Evolutionary conservation across 2,329 filamentous ascomycete species (phyloP), one percentile per base, ranked within the genome.

Genomic region (Mollisiaceae sp.): DNA sequence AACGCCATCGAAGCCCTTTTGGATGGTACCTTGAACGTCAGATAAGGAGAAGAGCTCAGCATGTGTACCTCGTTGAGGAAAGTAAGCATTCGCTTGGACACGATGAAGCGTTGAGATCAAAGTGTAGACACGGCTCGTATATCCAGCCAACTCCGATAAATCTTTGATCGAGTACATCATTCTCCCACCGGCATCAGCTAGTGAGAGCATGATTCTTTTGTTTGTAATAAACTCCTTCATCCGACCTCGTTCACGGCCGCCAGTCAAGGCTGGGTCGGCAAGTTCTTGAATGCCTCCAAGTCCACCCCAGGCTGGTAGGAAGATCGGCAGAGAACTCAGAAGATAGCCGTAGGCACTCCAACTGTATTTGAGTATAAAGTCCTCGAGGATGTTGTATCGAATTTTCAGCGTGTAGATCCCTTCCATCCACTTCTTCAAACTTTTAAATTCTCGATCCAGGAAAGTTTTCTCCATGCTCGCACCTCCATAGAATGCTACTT

Each of bases 101-200:
- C 95, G 89, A 75, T 99, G 95, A 32, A 99, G 85, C 0, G 95
- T 97, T 54, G 93, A 94, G 75, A 99, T 96, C 47, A 99, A 85
- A 12, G 93, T 96, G 80, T 97, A 99, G 14, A 99, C 94, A 54
- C 95, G 89, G 65, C 93, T 97, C 0, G 95, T 99, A 80, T 98
- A 96, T 24, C 95, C 95, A 5, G 95, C 95, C 39, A 99, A 83
- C 77, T 99, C 95, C 1, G 94, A 94, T 41, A 99, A 86, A 75
- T 99, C 96, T 79, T 99, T 99, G 82, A 99, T 97, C 68, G 92
- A 95, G 82, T 99, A 99, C 95, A 99, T 99, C 93, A 99, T 97
- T 56, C 95, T 87, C 32, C 94, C 94, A 65, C 95, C 95, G 1
- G 95, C 95, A 78, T 99, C 95, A 11, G 95, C 95, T 43, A 99